phyloP scores from a whole-genome alignment of 2,329 filamentous ascomycete species.

The Aspergillus awamori region DNA sequence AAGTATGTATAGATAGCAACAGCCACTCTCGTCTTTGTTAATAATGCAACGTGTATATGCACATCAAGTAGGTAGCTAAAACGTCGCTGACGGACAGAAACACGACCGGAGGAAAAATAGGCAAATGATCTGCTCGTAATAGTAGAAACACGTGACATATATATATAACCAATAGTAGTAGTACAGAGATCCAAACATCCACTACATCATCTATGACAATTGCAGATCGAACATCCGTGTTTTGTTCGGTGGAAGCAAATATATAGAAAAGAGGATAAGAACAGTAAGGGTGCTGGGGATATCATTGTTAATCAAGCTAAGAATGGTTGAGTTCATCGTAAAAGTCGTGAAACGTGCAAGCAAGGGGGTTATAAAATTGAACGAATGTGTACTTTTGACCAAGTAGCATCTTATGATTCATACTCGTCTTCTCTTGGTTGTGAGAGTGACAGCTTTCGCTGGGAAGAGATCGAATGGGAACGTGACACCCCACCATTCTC shows the following conservation, averaged over 20 bases:
- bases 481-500: slow-evolving; percentile 15
- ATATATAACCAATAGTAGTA: no score
- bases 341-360: background rate
- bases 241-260: no score
- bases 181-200: no score
- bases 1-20: background rate
- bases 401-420: background rate
- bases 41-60: background rate
- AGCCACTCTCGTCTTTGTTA: background rate
- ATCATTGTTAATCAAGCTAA: background rate
- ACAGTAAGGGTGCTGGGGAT: background rate
- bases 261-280: background rate
- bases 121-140: no score
- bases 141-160: no score
- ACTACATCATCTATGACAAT: no score
- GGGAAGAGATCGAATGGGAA: slow-evolving; percentile 21
- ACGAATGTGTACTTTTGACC: no score
- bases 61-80: background rate
- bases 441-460: background rate
- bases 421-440: background rate
- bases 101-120: no score
- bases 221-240: no score
- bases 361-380: no score
- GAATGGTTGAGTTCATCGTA: background rate
- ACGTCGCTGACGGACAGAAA: no score